phyloP scores from a whole-genome alignment of 164 flowering plant species.

The Euptelea pleiosperma region DNA sequence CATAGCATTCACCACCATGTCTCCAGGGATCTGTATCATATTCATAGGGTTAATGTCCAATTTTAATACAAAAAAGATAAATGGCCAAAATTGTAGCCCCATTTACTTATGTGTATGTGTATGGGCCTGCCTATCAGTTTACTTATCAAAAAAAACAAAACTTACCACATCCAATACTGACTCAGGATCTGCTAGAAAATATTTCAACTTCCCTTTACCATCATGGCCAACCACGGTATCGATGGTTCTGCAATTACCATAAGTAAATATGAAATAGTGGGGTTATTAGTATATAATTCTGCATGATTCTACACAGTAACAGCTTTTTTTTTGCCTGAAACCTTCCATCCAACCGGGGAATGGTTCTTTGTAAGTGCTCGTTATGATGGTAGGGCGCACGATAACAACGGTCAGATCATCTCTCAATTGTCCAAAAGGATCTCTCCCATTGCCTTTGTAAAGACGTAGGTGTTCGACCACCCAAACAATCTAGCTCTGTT shows the following conservation, averaged over 20 bases:
- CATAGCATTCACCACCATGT: constrained; percentile 76
- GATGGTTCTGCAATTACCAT: constrained; percentile 50
- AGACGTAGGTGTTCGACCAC: constrained; percentile 48
- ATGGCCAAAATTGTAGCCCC: too few relatives aligned
- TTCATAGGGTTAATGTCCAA: not conserved
- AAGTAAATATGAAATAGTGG: not conserved
- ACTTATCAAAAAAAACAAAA: too few relatives aligned
- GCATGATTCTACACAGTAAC: too few relatives aligned
- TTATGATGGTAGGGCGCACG: constrained; percentile 32
- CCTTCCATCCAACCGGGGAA: constrained; percentile 46
- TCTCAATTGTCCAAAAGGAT: constrained; percentile 27
- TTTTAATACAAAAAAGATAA: not conserved
- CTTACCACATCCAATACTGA: constrained; percentile 48
- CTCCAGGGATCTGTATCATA: constrained; percentile 63
- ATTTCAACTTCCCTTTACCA: constrained; percentile 55
- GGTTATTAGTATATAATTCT: too few relatives aligned
- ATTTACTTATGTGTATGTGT: not conserved
- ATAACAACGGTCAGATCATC: constrained; percentile 28
- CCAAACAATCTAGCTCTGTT: constrained; percentile 33
- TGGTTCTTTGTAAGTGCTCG: constrained; percentile 32
- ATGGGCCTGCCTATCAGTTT: too few relatives aligned
- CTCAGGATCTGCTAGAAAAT: constrained; percentile 44
- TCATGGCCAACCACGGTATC: constrained; percentile 54
- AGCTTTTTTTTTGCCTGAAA: constrained; percentile 26
- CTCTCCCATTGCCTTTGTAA: constrained; percentile 40